Percentiles rank a stretch among this genome's conserved stretches.
phyloP scores from a whole-genome alignment of 257 asterid genomes.

The Anisodus tanguticus region DNA sequence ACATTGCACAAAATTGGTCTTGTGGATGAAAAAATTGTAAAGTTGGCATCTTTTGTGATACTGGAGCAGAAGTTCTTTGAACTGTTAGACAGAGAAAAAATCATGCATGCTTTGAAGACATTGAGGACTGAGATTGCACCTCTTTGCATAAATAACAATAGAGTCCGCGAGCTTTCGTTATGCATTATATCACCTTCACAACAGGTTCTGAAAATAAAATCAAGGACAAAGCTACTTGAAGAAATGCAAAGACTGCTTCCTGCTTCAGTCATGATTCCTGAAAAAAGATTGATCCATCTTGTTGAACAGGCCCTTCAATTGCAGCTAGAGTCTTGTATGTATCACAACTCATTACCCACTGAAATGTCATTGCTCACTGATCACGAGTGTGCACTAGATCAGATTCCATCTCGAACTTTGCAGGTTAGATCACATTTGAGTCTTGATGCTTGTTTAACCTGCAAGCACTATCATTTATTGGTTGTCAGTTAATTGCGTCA shows the following conservation, averaged over 20 bases:
- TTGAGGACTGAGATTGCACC: conserved; percentile 76
- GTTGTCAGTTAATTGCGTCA: neutral
- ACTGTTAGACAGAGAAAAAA: conserved; percentile 57
- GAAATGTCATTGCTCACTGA: conserved; percentile 75
- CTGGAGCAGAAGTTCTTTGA: conserved; percentile 83
- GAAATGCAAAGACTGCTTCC: conserved; percentile 77
- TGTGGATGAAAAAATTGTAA: conserved; percentile 55
- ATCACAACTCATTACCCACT: conserved; percentile 63
- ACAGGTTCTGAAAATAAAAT: conserved; percentile 43
- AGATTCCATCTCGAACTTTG: conserved; percentile 74
- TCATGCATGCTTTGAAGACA: conserved; percentile 78
- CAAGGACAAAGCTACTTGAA: conserved; percentile 64
- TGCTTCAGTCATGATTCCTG: conserved; percentile 67
- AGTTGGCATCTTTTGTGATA: conserved; percentile 69
- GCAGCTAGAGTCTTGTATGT: conserved; percentile 69
- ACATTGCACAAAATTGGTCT: conserved; percentile 57
- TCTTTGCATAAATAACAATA: conserved; percentile 51
- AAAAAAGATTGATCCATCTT: conserved; percentile 75
- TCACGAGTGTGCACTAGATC: conserved; percentile 78
- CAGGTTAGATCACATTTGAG: conserved; percentile 57
- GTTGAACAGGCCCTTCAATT: conserved; percentile 83
- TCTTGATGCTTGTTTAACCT: conserved; percentile 27
- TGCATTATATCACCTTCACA: conserved; percentile 55
- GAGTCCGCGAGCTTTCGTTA: conserved; percentile 71
- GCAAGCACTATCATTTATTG: conserved; percentile 10